Evolutionary conservation across 768 basidiomycete species (phyloP), one percentile per base, ranked within the genome.

Genomic region (Dioszegia hungarica): DNA sequence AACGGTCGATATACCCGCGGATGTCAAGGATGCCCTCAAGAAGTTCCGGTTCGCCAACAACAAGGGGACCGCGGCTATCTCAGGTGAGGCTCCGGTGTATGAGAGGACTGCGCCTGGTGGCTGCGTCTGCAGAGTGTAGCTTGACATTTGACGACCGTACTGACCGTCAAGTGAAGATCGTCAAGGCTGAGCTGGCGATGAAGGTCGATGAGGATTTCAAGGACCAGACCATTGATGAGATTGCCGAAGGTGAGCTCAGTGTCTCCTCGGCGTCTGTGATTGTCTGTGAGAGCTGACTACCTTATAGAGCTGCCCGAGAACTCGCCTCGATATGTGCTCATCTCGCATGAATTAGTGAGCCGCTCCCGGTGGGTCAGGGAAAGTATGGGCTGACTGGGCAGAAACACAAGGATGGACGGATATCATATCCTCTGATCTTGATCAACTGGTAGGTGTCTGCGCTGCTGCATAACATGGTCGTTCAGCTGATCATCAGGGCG

Each of bases 241-340:
- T 97, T 34, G 88, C 83, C n/a, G 86, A 91, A 78, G 91, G 91
- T 89, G 62, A 54, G 70, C 50, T 37, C n/a, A n/a, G n/a, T 38
- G 22, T 20, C 8, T 24, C 31, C 37, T 47, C 31, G 37, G 5
- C 24, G 15, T 37, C 36, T 40, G 10, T 3, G 25, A 19, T 11
- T 34, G n/a, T 39, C 10, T 8, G 19, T 33, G 8, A 33, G 31
- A 14, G 47, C 56, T 62, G 46, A 62, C 17, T 14, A n/a, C 20
- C 19, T 33, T 92, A n/a, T 29, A 93, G 92, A 92, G 73, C 80
- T 94, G 11, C 92, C 92, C 0, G 89, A 87, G 77, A 87, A 86
- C 70, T 82, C 87, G 8, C 91, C 91, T 5, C 83, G 92, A 65
- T 92, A 88, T 73, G 85, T 94, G 44, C 75, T 93, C 24, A 80